Evolutionary conservation across 2,329 filamentous ascomycete species (phyloP).

Genomic region (Dactylellina drechsleri): DNA sequence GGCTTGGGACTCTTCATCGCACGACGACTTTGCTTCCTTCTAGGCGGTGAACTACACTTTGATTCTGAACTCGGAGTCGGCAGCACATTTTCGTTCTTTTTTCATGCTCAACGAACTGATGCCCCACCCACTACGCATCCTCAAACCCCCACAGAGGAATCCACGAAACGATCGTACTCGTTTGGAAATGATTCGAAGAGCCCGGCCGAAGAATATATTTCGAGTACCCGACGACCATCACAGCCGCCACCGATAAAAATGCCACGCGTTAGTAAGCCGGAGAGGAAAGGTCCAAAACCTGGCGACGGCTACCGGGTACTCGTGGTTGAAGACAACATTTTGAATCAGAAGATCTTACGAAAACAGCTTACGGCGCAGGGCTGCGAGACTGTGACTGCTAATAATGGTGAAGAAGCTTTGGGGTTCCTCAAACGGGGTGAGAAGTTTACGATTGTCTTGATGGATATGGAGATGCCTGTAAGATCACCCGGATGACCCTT

Average conservation of each 20-base stretch:
- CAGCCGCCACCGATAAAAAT: constrained; percentile 31
- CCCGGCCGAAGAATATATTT: constrained; percentile 11
- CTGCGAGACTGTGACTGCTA: constrained; percentile 71
- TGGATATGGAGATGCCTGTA: constrained; percentile 85
- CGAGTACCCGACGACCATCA: constrained; percentile 25
- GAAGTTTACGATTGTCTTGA: constrained; percentile 69
- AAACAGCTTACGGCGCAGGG: constrained; percentile 71
- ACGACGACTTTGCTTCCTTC: constrained; percentile 77
- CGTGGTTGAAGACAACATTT: constrained; percentile 75
- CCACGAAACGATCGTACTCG: constrained; percentile 29
- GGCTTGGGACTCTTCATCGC: constrained; percentile 80
- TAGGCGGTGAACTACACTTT: constrained; percentile 81
- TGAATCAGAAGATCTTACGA: constrained; percentile 73
- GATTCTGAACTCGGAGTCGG: constrained; percentile 73
- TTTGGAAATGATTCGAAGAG: constrained; percentile 35
- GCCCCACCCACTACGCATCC: constrained; percentile 58
- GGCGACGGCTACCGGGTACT: constrained; percentile 64
- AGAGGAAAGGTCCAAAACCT: constrained; percentile 23
- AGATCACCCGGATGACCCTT: constrained; percentile 4
- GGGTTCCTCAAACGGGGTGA: constrained; percentile 60
- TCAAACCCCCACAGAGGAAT: background rate
- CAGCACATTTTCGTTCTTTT: constrained; percentile 80
- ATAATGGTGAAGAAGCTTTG: constrained; percentile 73
- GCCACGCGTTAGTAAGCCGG: constrained; percentile 4
- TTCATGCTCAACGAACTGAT: constrained; percentile 67